phyloP scores from a whole-genome alignment of 805 yeast species.

The Starmerella roubikii region DNA sequence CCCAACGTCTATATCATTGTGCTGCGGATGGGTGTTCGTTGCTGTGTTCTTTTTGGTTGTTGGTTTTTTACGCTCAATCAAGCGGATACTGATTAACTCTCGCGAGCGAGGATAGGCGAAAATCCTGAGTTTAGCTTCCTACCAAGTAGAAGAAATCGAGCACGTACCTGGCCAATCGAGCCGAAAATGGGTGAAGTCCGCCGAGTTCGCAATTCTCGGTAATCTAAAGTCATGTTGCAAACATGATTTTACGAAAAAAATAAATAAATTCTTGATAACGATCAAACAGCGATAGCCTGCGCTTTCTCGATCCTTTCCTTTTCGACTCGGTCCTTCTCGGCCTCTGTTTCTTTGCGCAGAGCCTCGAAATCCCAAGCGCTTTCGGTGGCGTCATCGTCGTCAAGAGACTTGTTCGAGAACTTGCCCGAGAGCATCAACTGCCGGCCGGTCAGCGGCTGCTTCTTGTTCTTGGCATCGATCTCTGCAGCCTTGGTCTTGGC shows the following conservation, averaged over 20 bases:
- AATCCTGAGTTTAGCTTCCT: too few relatives aligned
- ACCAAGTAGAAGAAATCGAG: too few relatives aligned
- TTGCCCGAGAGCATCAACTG: slow-evolving; percentile 31
- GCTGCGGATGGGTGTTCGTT: too few relatives aligned
- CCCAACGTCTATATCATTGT: too few relatives aligned
- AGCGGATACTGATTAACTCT: too few relatives aligned
- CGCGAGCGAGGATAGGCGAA: too few relatives aligned
- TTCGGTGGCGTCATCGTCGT: slow-evolving; percentile 18
- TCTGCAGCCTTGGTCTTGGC: slow-evolving; percentile 35
- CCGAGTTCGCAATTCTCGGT: not conserved
- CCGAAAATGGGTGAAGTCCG: too few relatives aligned
- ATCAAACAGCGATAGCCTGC: slow-evolving; percentile 4
- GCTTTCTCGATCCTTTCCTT: not conserved
- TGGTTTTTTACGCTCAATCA: too few relatives aligned
- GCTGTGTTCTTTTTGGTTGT: too few relatives aligned
- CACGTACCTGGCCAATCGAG: too few relatives aligned
- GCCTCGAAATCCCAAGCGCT: slow-evolving; percentile 28
- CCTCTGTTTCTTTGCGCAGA: slow-evolving; percentile 26
- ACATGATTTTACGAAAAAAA: not conserved
- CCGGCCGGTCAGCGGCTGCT: slow-evolving; percentile 23
- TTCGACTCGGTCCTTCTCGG: slow-evolving; percentile 12
- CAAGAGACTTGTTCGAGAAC: slow-evolving; percentile 17
- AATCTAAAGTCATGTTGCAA: not conserved
- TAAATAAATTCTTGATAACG: not conserved
- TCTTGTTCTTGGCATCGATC: slow-evolving; percentile 33